A percentile compares a stretch with the other conserved stretches of the same genome.
phyloP scores from a whole-genome alignment of 345 rosid genomes.

The Hirschfeldia incana region DNA sequence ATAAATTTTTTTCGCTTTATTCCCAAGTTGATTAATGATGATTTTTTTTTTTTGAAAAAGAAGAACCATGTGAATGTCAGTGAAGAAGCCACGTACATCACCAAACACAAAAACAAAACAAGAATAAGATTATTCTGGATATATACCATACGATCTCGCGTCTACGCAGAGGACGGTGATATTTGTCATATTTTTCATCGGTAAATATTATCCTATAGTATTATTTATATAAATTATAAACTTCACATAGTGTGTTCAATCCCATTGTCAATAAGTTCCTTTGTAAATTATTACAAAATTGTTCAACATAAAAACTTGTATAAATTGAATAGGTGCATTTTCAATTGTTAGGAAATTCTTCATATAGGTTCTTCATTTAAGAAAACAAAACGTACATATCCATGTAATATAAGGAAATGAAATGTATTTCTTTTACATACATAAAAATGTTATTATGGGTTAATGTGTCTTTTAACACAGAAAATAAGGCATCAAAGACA shows the following conservation, averaged over 20 bases:
- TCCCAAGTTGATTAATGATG: constrained; percentile 4
- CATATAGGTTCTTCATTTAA: neutral
- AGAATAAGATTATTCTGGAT: constrained; percentile 24
- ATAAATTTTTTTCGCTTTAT: constrained; percentile 13
- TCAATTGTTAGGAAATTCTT: neutral
- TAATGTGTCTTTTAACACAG: neutral
- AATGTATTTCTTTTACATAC: neutral
- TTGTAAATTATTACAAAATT: neutral
- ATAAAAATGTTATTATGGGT: neutral
- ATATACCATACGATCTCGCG: constrained; percentile 33
- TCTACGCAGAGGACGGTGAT: constrained; percentile 2
- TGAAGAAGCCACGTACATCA: constrained; percentile 29
- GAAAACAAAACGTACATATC: neutral
- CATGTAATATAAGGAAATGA: neutral
- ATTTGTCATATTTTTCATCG: neutral
- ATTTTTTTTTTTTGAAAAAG: neutral
- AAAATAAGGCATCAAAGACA: neutral
- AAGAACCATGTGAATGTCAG: neutral
- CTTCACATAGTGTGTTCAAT: neutral
- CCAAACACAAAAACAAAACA: neutral
- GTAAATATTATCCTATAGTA: neutral
- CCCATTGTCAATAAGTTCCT: neutral
- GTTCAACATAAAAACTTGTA: neutral
- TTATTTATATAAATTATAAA: neutral
- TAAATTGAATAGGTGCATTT: neutral